Evolutionary conservation across 1,139 yeast species (phyloP).

Genomic region (Pneumocystis sp.): DNA sequence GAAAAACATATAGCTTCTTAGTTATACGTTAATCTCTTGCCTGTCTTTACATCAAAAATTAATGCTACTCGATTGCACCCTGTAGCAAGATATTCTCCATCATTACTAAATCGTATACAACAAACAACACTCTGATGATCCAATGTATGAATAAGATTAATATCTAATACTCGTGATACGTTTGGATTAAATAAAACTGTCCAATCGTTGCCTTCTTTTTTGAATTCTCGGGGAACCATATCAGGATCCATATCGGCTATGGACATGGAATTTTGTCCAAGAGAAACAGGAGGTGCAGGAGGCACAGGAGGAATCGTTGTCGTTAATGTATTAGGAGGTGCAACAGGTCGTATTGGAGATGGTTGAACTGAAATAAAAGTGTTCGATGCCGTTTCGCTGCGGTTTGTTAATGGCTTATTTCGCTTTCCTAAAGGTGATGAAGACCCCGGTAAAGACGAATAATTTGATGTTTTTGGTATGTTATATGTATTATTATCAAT

Average conservation of each 20-base stretch:
- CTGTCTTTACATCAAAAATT: constrained; percentile 83
- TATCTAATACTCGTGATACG: constrained; percentile 58
- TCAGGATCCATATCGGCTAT: constrained; percentile 7
- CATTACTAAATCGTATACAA: constrained; percentile 85
- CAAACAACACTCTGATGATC: constrained; percentile 92
- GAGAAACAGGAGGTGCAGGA: constrained; percentile 12
- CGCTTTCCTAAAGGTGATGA: neutral
- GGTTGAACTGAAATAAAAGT: neutral
- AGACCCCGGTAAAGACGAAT: neutral
- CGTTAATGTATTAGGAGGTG: constrained; percentile 10
- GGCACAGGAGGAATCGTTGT: constrained; percentile 12
- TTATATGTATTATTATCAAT: neutral
- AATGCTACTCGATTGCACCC: constrained; percentile 96
- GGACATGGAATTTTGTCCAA: constrained; percentile 1
- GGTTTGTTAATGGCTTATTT: neutral
- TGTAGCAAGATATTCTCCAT: constrained; percentile 87
- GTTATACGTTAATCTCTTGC: constrained; percentile 56
- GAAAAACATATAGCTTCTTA: neutral
- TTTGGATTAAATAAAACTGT: constrained; percentile 86
- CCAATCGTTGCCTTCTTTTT: constrained; percentile 71
- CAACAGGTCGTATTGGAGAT: neutral
- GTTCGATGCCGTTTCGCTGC: neutral
- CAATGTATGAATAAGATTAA: constrained; percentile 74
- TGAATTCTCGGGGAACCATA: constrained; percentile 32
- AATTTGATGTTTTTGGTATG: neutral